A percentile compares a stretch with the other conserved stretches of the same genome.
Conservation (phyloP, 805 yeast species). For the Ogataea polymorpha region DNA sequence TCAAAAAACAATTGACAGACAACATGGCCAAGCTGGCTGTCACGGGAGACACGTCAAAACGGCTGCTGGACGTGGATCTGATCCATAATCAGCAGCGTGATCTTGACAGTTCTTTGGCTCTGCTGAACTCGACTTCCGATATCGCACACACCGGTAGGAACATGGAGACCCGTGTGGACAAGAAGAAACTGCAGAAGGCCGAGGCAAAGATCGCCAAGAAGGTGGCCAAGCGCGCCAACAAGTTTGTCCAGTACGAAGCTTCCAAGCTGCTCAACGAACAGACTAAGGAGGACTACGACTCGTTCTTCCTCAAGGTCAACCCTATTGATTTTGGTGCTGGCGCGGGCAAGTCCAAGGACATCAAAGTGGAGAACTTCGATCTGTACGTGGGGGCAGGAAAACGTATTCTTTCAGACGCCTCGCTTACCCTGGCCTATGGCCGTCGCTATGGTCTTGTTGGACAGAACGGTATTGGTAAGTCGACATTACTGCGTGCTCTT, state of each 20-base stretch:
- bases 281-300: slow-evolving; percentile 78
- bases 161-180: slow-evolving; percentile 92
- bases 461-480: slow-evolving; percentile 99
- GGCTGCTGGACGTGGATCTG: slow-evolving; percentile 77
- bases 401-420: slow-evolving; percentile 85
- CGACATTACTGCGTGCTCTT: slow-evolving; percentile 85
- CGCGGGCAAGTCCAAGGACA: slow-evolving; percentile 97
- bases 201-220: slow-evolving; percentile 96
- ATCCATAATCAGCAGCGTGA: slow-evolving; percentile 69
- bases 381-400: slow-evolving; percentile 94
- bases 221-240: slow-evolving; percentile 82
- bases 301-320: slow-evolving; percentile 90
- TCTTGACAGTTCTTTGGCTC: slow-evolving; percentile 69
- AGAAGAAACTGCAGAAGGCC: slow-evolving; percentile 94
- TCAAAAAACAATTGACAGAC: slow-evolving; percentile 53
- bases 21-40: slow-evolving; percentile 71
- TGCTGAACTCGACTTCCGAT: slow-evolving; percentile 75
- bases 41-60: slow-evolving; percentile 84
- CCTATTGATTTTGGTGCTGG: slow-evolving; percentile 87
- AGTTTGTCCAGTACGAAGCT: slow-evolving; percentile 89
- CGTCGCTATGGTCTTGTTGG: slow-evolving; percentile 97
- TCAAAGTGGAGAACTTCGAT: slow-evolving; percentile 89
- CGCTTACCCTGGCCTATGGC: slow-evolving; percentile 84
- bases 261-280: slow-evolving; percentile 74
- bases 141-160: slow-evolving; percentile 89